phyloP scores from a whole-genome alignment of 148 eudicot genomes.

The Amaranthus hypochondriacus region DNA sequence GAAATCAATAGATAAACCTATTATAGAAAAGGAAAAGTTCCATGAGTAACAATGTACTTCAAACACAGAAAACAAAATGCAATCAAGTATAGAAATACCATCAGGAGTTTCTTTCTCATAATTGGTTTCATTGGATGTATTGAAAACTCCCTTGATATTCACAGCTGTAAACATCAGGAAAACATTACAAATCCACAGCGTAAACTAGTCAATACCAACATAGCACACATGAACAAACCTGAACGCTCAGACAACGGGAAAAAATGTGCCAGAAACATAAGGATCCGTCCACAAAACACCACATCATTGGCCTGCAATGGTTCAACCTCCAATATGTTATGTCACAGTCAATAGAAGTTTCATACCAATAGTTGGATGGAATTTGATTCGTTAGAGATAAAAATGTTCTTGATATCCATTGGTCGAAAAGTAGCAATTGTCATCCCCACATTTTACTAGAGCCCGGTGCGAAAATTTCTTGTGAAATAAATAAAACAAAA shows the following conservation, averaged over 20 bases:
- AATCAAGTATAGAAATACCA: slow-evolving; percentile 36
- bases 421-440: not conserved
- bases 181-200: slow-evolving; percentile 2
- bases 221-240: slow-evolving; percentile 37
- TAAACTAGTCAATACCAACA: not conserved
- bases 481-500: too few relatives aligned
- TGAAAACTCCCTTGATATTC: slow-evolving; percentile 97
- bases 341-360: not conserved
- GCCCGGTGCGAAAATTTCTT: too few relatives aligned
- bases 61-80: not conserved
- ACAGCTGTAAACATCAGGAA: slow-evolving; percentile 61
- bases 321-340: slow-evolving; percentile 12
- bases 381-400: not conserved
- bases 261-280: slow-evolving; percentile 98
- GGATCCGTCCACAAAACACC: slow-evolving; percentile 94
- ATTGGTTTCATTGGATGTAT: slow-evolving; percentile 92
- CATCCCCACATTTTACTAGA: too few relatives aligned
- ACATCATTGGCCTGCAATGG: slow-evolving; percentile 91
- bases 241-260: slow-evolving; percentile 98
- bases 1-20: slow-evolving; percentile 93
- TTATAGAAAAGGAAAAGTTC: slow-evolving; percentile 16
- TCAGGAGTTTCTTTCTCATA: slow-evolving; percentile 87
- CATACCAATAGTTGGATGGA: not conserved
- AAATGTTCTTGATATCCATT: not conserved
- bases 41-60: slow-evolving; percentile 5